Base-by-base conservation (phyloP, 768 basidiomycete genomes). In the Leccinellum rugosiceps region DNA sequence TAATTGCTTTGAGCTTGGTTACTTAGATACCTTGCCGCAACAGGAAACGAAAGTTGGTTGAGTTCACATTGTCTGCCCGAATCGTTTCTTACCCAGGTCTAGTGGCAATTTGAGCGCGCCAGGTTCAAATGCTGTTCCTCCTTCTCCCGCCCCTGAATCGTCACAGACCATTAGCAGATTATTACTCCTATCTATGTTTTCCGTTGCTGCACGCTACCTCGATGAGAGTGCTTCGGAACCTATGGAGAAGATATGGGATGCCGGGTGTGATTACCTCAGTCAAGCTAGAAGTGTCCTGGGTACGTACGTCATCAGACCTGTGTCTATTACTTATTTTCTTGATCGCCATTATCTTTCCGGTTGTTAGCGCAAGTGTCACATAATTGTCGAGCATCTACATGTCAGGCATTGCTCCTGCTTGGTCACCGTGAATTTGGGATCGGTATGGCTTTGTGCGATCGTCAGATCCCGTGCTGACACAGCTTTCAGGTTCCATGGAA, bases 381-480 rank as follows among this genome's bases (percentile, higher is more conserved):
- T 59, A 80, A 80, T 50, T 85, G 83, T 53, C 78, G 87, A 31
- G 81, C 84, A 32, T 86, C 90, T 4, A 90, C 89, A 0, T 89
- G 90, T 23, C 93, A 95, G 67, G 81, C 92, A 2, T 71, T 94
- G 14, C 76, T 95, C 45, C 80, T 95, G 13, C 72, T 94, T 13
- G 90, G 90, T 1, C 84, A 90, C 68, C 82, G 92, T 6, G 92
- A 94, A 74, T 88, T 93, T 67, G 94, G 94, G 14, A 86, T 92
- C 34, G 91, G 90, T 65, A 78, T 74, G 71, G 46, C 25, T 26
- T 25, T 38, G 15, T 51, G n/a, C 14, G 21, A 14, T 46, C n/a
- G n/a, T 38, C 32, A 25, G 11, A 44, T 28, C 50, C 17, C 43
- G 7, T 56, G 30, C 61, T 72, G 31, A 69, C n/a, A 19, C 21